Conservation (phyloP, 108 stramenopile species). For the Cyclotella cryptica region DNA sequence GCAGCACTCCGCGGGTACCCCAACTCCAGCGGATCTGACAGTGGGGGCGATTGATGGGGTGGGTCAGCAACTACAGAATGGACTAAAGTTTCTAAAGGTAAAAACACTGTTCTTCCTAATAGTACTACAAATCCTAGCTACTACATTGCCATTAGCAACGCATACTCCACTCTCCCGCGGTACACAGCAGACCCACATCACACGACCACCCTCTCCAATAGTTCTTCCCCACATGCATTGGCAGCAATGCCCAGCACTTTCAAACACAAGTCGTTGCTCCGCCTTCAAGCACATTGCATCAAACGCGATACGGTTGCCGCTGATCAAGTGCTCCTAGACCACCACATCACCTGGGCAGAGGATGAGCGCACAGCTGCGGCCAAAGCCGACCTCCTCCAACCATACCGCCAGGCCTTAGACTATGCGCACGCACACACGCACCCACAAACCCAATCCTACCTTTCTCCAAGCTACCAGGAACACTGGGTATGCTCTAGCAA, state of each 20-base stretch:
- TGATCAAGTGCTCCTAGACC: not conserved
- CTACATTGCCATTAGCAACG: slow-evolving; percentile 1
- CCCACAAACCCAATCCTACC: no score
- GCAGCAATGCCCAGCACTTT: not conserved
- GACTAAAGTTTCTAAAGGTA: not conserved
- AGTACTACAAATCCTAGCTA: not conserved
- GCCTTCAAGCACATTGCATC: not conserved
- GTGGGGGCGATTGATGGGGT: no score
- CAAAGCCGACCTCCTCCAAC: not conserved
- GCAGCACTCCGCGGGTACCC: not conserved
- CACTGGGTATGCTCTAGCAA: no score
- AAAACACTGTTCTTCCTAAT: not conserved
- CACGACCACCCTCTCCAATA: no score
- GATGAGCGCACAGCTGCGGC: not conserved
- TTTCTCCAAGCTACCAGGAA: no score
- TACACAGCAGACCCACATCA: slow-evolving; percentile 3
- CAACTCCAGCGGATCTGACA: no score
- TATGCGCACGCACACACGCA: not conserved
- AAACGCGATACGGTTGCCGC: not conserved
- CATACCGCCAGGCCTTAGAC: not conserved
- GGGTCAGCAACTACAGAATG: no score
- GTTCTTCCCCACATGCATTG: not conserved
- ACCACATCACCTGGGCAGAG: no score
- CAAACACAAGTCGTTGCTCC: not conserved
- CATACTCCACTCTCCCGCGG: not conserved